These are phyloP conservation scores for Fusarium poae DNA, from an alignment of 2,329 filamentous ascomycete species.

Conservation along the genomic window DNA sequence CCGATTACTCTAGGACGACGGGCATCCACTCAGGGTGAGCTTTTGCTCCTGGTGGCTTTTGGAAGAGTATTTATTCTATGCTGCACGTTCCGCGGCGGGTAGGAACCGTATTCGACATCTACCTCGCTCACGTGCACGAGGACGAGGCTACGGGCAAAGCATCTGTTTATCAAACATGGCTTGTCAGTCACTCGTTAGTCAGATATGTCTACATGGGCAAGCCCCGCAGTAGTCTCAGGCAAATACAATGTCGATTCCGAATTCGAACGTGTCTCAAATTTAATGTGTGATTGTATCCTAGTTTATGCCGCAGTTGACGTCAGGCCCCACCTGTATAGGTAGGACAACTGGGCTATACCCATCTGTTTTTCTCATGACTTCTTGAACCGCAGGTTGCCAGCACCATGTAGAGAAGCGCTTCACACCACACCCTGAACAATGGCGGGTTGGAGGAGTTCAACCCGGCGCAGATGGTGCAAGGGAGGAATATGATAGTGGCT, in stretches of 20 bases:
- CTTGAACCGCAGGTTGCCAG: background rate
- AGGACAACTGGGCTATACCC: background rate
- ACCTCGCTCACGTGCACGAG: slow-evolving; percentile 43
- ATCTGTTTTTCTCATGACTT: background rate
- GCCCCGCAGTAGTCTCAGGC: slow-evolving; percentile 54
- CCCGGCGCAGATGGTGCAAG: background rate
- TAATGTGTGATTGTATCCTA: slow-evolving; percentile 8
- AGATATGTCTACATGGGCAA: slow-evolving; percentile 48
- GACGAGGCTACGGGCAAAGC: slow-evolving; percentile 52
- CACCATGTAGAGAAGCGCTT: background rate
- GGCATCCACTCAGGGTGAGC: slow-evolving; percentile 51
- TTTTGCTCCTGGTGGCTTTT: slow-evolving; percentile 47
- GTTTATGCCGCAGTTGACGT: slow-evolving; percentile 12
- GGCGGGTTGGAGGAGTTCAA: slow-evolving; percentile 34
- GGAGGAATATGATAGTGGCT: slow-evolving; percentile 8
- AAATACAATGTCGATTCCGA: slow-evolving; percentile 50
- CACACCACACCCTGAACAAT: background rate
- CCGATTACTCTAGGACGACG: slow-evolving; percentile 52
- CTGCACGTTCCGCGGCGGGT: slow-evolving; percentile 40
- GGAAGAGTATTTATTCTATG: slow-evolving; percentile 47
- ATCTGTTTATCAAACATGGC: slow-evolving; percentile 45
- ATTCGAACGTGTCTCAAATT: slow-evolving; percentile 10
- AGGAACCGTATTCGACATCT: slow-evolving; percentile 25
- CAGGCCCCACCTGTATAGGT: slow-evolving; percentile 16
- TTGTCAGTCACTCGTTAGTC: slow-evolving; percentile 55